These are phyloP conservation scores for Ganoderma lingzhi DNA, from an alignment of 1,284 basidiomycete genomes.

Conservation along the genomic window DNA sequence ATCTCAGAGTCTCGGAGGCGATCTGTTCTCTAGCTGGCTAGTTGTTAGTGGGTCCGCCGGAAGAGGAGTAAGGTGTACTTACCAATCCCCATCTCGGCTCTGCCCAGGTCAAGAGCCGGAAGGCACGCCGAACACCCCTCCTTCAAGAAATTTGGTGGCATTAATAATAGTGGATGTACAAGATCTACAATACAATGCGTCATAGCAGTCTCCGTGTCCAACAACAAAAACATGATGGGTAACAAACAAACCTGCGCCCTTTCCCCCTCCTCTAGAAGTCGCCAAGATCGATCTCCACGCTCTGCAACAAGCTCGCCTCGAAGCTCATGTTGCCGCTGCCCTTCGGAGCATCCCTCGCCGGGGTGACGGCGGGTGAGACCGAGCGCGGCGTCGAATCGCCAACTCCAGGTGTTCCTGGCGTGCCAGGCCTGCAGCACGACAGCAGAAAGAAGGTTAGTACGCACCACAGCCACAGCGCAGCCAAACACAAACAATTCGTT, in stretches of 20 bases:
- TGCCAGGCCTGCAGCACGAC: constrained; percentile 16
- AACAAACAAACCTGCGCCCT: not conserved
- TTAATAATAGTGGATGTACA: constrained; percentile 6
- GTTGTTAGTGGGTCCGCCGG: too few species aligned
- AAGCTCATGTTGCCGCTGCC: constrained; percentile 52
- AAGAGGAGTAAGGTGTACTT: not conserved
- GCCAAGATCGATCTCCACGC: constrained; percentile 79
- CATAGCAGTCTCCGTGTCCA: not conserved
- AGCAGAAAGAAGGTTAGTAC: not conserved
- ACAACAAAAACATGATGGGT: constrained; percentile 1
- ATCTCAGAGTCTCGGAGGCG: too few species aligned
- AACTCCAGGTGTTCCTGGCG: constrained; percentile 50
- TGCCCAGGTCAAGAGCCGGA: not conserved
- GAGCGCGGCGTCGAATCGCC: constrained; percentile 45
- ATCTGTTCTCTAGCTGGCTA: too few species aligned
- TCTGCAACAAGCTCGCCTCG: constrained; percentile 66
- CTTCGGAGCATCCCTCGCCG: constrained; percentile 14
- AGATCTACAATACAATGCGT: constrained; percentile 4
- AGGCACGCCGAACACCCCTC: not conserved
- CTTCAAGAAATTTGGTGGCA: not conserved
- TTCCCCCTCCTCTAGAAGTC: constrained; percentile 62
- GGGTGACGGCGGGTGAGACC: constrained; percentile 49
- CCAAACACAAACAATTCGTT: constrained; percentile 8
- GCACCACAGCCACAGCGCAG: not conserved
- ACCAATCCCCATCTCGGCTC: not conserved